Percentiles rank a stretch among this genome's conserved stretches.
Conservation (phyloP, 2,329 filamentous ascomycete species). For the Zymoseptoria pseudotritici region DNA sequence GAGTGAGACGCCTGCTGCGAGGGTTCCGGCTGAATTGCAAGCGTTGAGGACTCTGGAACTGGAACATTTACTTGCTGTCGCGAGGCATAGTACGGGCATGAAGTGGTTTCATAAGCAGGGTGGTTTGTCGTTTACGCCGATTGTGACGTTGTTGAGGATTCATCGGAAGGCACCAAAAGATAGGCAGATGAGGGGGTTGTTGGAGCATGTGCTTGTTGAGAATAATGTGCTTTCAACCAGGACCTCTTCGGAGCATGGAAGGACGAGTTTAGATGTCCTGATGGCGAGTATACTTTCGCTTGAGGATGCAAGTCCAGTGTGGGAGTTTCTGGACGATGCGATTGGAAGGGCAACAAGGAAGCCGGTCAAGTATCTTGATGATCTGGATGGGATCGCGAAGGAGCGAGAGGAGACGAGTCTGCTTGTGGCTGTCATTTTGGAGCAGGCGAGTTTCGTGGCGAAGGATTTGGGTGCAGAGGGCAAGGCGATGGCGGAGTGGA, state of each 20-base stretch:
- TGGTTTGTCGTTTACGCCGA: slow-evolving; percentile 58
- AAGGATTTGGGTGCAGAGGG: slow-evolving; percentile 9
- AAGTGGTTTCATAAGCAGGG: slow-evolving; percentile 77
- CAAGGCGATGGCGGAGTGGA: slow-evolving; percentile 15
- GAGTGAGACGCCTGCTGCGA: slow-evolving; percentile 1
- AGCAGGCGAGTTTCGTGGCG: slow-evolving; percentile 64
- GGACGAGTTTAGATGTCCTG: slow-evolving; percentile 37
- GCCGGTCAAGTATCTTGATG: slow-evolving; percentile 76
- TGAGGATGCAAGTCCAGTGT: slow-evolving; percentile 38
- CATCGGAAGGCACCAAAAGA: slow-evolving; percentile 34
- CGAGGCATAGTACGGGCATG: slow-evolving; percentile 73
- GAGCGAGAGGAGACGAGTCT: slow-evolving; percentile 46
- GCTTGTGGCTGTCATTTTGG: slow-evolving; percentile 60
- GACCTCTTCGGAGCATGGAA: slow-evolving; percentile 19
- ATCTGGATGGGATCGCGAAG: slow-evolving; percentile 36
- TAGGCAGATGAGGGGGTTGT: slow-evolving; percentile 32
- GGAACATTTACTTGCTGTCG: slow-evolving; percentile 73
- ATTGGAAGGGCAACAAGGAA: slow-evolving; percentile 65
- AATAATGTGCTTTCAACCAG: slow-evolving; percentile 46
- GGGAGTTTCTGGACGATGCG: slow-evolving; percentile 76
- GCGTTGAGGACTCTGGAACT: slow-evolving; percentile 62
- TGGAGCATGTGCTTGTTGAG: slow-evolving; percentile 50
- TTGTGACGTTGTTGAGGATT: slow-evolving; percentile 61
- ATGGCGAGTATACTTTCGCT: slow-evolving; percentile 37
- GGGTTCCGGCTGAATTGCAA: slow-evolving; percentile 23